Conservation (phyloP, 306 rosid species). For the Corylus heterophylla region DNA sequence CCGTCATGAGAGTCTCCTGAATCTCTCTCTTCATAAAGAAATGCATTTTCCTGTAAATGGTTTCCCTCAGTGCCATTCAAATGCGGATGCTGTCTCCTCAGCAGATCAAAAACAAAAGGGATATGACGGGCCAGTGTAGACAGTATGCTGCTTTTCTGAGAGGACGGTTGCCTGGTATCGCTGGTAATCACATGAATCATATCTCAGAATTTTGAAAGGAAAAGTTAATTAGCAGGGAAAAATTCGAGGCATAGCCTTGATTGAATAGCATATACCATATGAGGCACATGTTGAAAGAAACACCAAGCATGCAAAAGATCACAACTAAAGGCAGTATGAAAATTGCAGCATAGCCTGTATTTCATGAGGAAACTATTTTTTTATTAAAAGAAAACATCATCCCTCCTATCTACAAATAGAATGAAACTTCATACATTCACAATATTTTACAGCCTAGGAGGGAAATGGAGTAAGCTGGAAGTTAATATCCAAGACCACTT, state of each 20-base stretch:
- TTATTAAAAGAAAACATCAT: background rate
- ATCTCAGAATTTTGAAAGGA: conserved; percentile 15
- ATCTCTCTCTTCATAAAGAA: conserved; percentile 30
- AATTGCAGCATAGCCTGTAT: background rate
- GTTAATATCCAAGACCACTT: background rate
- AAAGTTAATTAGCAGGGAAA: background rate
- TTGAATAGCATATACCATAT: background rate
- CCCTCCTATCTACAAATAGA: background rate
- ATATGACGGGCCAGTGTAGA: conserved; percentile 73
- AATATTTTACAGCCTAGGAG: background rate
- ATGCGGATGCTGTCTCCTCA: conserved; percentile 43
- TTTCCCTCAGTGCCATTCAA: conserved; percentile 37
- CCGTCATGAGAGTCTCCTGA: conserved; percentile 32
- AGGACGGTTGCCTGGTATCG: conserved; percentile 36
- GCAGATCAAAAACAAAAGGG: conserved; percentile 65
- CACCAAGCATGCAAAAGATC: background rate
- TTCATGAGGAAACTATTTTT: background rate
- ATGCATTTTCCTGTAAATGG: conserved; percentile 26
- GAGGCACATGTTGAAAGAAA: background rate
- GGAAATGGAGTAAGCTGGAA: background rate
- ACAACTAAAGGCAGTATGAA: background rate
- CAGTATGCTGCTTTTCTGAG: conserved; percentile 58
- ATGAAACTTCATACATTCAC: background rate
- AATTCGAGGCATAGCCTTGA: background rate
- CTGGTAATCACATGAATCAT: conserved; percentile 41